Evolutionary conservation across 2,329 filamentous ascomycete genomes (phyloP), one percentile per base, ranked within the genome.

Genomic region (Fusarium gaditjirri): DNA sequence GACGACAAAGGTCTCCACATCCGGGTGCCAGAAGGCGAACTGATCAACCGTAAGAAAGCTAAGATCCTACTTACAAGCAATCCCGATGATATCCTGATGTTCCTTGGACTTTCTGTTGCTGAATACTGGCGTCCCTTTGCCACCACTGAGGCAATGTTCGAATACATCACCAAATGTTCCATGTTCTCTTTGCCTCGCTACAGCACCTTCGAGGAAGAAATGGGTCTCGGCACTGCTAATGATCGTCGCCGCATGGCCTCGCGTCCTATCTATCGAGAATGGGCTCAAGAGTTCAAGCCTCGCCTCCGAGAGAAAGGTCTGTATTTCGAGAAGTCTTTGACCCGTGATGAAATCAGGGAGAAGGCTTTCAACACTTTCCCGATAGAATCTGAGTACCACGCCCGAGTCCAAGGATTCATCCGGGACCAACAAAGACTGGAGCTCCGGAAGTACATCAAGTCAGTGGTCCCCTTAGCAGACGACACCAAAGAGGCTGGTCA

Each of bases 21-120:
- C 1, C 88, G 92, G 1, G 86, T 95, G 21, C 85, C 87, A 8
- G 91, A 94, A 77, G 89, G 94, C 38, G 93, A 95, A 75, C 68
- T 78, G 0, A 70, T 83, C 5, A 84, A 93, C 77, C 85, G 83
- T 66, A 89, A 88, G 65, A 84, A 84, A 63, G 83, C 89, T 52
- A 87, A 87, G 63, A 75, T 95, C 2, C 84, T 89, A 19, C 84
- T 95, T 1, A 90, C 90, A 0, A 80, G 80, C 2, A 84, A 92
- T 16, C 89, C 92, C 0, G 71, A 71, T 3, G 76, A 84, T 21
- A 85, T 91, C 1, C 83, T 95, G 19, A 55, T 80, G 0, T 94
- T 95, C 73, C 84, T 94, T 1, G 90, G 89, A 0, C 81, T 95
- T 21, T 82, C 88, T 21, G 70, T 77, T 3, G 72, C 73, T 0